Conservation (phyloP, 192 early-diverging fungal genomes). For the Gaertneriomyces sp. region DNA sequence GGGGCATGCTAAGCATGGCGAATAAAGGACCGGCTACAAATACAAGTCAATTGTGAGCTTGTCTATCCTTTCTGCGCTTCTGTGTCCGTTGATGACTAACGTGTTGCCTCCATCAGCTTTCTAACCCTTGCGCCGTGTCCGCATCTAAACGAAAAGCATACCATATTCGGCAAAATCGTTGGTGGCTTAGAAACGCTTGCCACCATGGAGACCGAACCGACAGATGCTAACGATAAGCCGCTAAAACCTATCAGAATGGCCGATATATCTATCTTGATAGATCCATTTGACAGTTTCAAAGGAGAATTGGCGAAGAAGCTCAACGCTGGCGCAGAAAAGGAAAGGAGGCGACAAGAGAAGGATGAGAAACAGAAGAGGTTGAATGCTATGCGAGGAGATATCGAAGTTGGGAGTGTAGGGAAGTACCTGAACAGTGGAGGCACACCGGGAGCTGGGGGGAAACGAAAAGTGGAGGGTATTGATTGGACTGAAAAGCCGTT, state of each 20-base stretch:
- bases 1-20: slow-evolving; percentile 92
- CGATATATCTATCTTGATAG: slow-evolving; percentile 70
- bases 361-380: slow-evolving; percentile 15
- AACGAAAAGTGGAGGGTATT: slow-evolving; percentile 4
- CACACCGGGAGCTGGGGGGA: slow-evolving; percentile 8
- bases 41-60: slow-evolving; percentile 62
- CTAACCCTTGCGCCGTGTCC: slow-evolving; percentile 43
- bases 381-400: slow-evolving; percentile 17
- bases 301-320: slow-evolving; percentile 58
- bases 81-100: background rate
- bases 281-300: slow-evolving; percentile 77
- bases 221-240: slow-evolving; percentile 66
- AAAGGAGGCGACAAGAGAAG: background rate
- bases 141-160: slow-evolving; percentile 75
- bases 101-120: slow-evolving; percentile 31
- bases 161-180: slow-evolving; percentile 90
- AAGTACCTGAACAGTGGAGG: slow-evolving; percentile 55
- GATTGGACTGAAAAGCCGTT: background rate
- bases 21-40: slow-evolving; percentile 93
- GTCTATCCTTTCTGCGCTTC: background rate
- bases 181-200: slow-evolving; percentile 80
- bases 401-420: slow-evolving; percentile 46
- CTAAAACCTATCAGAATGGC: slow-evolving; percentile 68
- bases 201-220: slow-evolving; percentile 72
- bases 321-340: slow-evolving; percentile 34